Evolutionary conservation across 352 stramenopile species (phyloP), one percentile per base, ranked within the genome.

Genomic region (Aphanomyces invadans): DNA sequence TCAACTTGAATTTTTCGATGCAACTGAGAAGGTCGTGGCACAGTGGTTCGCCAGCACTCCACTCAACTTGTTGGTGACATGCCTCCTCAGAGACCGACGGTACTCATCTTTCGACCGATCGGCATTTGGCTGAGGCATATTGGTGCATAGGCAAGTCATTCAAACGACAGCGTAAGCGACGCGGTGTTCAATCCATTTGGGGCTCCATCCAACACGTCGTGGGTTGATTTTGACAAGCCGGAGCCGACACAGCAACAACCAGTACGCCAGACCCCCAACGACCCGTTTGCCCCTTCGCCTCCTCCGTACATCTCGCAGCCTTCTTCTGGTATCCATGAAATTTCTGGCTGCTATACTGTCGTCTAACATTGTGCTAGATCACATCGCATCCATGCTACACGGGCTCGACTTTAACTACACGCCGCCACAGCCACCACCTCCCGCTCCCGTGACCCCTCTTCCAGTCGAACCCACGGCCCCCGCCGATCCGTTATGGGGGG

Each of bases 361-460:
- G 0, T 69, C 31, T 63, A 12, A 56, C 29, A 23, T 19, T 63
- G 19, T 17, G 17, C 21, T 32, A 4, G 75, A 89, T 31, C 74
- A 92, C 44, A 88, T 92, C 52, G 77, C 80, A 12, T 89, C 75
- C 1, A 92, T 92, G 83, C 68, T 92, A 21, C 84, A 78, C 4
- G 83, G 81, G 0, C 67, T 92, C 11, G 83, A 92, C 65, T 92
- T 92, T 62, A 86, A 75, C 3, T 69, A 81, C 32, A 44, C 69
- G 3, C 70, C 76, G 28, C 55, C 64, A 7, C 78, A 77, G 7
- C 74, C 76, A 25, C 70, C 78, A n/a, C 71, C 73, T 28, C 67
- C 69, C 10, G 60, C 71, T 26, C 64, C 65, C 7, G 45, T 45
- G 25, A n/a, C n/a, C 5, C 26, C n/a, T 26, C 19, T 62, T 36